Evolutionary conservation across 495 filamentous ascomycete species (phyloP).

Genomic region (Jackrogersella minutella): DNA sequence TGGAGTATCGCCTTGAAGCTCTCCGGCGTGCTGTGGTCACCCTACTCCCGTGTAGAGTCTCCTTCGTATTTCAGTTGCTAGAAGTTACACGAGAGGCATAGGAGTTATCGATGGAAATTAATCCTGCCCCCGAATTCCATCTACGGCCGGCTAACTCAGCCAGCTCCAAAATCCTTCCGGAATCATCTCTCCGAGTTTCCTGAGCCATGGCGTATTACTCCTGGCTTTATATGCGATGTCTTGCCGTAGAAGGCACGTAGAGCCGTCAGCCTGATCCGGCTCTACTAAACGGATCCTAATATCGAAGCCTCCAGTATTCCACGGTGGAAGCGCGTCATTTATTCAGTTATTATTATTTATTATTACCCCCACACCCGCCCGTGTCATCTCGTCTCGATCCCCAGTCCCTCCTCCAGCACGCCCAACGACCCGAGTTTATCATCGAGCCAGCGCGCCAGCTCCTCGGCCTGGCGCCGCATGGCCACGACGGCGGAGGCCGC

Average conservation of each 20-base stretch:
- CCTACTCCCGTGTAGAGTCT: background rate
- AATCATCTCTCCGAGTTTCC: background rate
- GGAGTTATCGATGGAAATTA: background rate
- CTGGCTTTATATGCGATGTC: background rate
- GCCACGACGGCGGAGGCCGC: slow-evolving; percentile 45
- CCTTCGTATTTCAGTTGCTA: too few relatives aligned
- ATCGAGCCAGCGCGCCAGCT: slow-evolving; percentile 56
- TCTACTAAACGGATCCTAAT: background rate
- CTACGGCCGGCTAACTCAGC: background rate
- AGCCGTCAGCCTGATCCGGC: background rate
- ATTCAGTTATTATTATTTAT: background rate
- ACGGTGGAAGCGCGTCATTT: background rate
- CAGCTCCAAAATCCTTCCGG: background rate
- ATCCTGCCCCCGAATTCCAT: background rate
- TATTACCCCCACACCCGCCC: background rate
- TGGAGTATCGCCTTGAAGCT: background rate
- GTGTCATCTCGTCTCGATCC: slow-evolving; percentile 38
- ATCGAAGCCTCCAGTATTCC: background rate
- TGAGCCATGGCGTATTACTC: background rate
- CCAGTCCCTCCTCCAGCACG: slow-evolving; percentile 55
- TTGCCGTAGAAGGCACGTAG: background rate
- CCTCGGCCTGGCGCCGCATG: slow-evolving; percentile 57
- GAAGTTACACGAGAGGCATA: too few relatives aligned
- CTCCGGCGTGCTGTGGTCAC: background rate
- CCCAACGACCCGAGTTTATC: slow-evolving; percentile 50